Evolutionary conservation across 169 alveolate species (phyloP), one percentile per base, ranked within the genome.

Genomic region (Plasmodium ovale): DNA sequence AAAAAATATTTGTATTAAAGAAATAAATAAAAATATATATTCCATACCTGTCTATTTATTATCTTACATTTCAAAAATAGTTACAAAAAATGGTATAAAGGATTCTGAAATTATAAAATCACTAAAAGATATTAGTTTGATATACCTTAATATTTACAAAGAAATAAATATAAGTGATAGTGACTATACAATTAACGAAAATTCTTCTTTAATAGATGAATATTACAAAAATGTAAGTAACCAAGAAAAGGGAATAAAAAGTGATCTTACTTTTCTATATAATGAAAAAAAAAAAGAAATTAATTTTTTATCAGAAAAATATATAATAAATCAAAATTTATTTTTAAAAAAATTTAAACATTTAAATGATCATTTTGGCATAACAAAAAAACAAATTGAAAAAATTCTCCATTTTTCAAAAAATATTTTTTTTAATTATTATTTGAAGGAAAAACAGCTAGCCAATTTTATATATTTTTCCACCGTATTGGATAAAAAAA

Each of bases 381-480:
- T 74, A 12, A 31, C 39, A 59, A 74, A 65, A 19, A 68, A 74
- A 23, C 68, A 74, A 60, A 59, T 74, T 74, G 74, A 74, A 74
- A 60, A 74, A 65, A 62, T 25, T 33, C 54, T 74, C 42, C 35
- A 29, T 14, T 33, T 31, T 60, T 74, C 88, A 10, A 27, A 74
- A 65, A 62, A 60, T 51, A 44, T 16, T 59, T 74, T 74, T 74
- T 74, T 74, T 74, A 74, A 74, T 74, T 74, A 74, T 74, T 74
- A 74, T 60, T 60, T 74, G 73, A 74, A 42, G 33, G 88, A 74
- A 74, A 74, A 74, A 51, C 77, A 74, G 35, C 54, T 74, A 60
- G 56, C 88, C 29, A 74, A 60, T 59, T 74, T 74, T 74, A 44
- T 74, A 42, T 74, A 74, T 65, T 74, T 74, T 27, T 49, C 68